These are phyloP conservation scores for Tolypocladium guangdongense DNA, from an alignment of 2,329 filamentous ascomycete genomes.

Conservation along the genomic window DNA sequence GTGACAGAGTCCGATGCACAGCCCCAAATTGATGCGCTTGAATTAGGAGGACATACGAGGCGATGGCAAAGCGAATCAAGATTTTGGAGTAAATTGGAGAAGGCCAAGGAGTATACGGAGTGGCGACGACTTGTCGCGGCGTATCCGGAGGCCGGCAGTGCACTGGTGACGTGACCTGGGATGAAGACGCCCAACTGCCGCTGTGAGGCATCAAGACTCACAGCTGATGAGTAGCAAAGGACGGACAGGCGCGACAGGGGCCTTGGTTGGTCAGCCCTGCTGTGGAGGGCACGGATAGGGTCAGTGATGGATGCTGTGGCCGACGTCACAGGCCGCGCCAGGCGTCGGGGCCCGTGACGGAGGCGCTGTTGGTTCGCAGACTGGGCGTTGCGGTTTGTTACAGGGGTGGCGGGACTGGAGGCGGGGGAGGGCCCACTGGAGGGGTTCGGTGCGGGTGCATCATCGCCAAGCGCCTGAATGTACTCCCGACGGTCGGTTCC, in stretches of 20 bases:
- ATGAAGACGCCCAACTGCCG: background rate
- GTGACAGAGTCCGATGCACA: background rate
- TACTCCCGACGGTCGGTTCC: too few species aligned
- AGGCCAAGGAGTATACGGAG: background rate
- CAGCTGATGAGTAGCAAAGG: background rate
- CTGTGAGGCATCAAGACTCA: too few species aligned
- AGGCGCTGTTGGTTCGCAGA: too few species aligned
- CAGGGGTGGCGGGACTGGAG: background rate
- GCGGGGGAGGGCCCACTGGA: background rate
- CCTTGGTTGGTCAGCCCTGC: slow-evolving; percentile 1
- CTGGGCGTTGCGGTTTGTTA: background rate
- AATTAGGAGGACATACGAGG: background rate
- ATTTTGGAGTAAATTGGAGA: background rate
- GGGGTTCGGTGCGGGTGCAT: background rate
- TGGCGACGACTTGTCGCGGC: background rate
- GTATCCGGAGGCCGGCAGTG: background rate
- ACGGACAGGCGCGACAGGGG: background rate
- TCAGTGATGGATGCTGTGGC: background rate
- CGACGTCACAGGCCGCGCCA: slow-evolving; percentile 1
- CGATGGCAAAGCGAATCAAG: background rate
- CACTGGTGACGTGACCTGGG: background rate
- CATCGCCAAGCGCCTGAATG: too few species aligned
- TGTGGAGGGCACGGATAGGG: background rate
- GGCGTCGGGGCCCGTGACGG: too few species aligned
- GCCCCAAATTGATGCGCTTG: background rate